Evolutionary conservation across 164 flowering plant genomes (phyloP).

Genomic region (Kalanchoe fedtschenkoi): DNA sequence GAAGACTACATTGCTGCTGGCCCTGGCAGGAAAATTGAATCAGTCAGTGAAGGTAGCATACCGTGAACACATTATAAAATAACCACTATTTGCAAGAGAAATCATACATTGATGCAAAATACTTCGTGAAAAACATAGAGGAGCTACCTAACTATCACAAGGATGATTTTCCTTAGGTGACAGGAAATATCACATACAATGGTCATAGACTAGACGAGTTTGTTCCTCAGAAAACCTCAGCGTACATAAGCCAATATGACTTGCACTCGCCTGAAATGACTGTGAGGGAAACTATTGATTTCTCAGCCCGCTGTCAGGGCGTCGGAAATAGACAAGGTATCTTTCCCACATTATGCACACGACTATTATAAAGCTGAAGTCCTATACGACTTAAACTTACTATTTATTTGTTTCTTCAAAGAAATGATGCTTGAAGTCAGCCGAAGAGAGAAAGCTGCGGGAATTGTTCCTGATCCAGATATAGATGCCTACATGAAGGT

Average conservation of each 20-base stretch:
- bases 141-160: neutral
- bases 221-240: conserved; percentile 59
- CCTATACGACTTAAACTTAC: neutral
- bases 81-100: neutral
- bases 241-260: conserved; percentile 56
- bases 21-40: conserved; percentile 23
- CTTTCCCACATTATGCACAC: neutral
- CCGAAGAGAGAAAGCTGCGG: conserved; percentile 43
- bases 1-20: conserved; percentile 25
- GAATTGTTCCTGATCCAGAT: conserved; percentile 42
- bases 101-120: neutral
- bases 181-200: conserved; percentile 42
- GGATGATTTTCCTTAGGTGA: conserved; percentile 19
- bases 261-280: conserved; percentile 53
- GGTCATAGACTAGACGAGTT: conserved; percentile 45
- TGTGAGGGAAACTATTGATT: conserved; percentile 59
- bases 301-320: conserved; percentile 55
- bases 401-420: conserved; percentile 10
- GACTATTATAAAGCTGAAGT: neutral
- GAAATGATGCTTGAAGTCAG: conserved; percentile 38
- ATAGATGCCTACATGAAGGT: conserved; percentile 55
- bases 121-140: neutral
- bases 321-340: conserved; percentile 40
- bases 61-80: neutral
- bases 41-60: conserved; percentile 21